Evolutionary conservation across 805 yeast species (phyloP), one percentile per base, ranked within the genome.

Genomic region (Metschnikowia reukaufii): DNA sequence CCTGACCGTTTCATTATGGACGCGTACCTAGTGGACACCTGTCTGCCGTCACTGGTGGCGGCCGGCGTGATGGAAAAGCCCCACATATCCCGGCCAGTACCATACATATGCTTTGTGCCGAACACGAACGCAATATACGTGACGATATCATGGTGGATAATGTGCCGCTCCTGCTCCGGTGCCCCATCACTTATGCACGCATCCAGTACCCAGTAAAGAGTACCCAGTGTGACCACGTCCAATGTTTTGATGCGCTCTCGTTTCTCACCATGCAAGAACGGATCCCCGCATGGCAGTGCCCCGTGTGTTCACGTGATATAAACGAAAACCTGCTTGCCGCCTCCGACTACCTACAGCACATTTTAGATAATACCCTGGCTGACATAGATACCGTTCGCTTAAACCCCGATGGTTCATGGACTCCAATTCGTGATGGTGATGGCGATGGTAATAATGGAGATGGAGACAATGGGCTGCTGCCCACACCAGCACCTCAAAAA

Each of bases 211-310:
- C 99, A 0, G 79, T 82, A 1, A 79, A 88, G 54, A 81, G 96
- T 1, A 66, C 74, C 1, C 70, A 66, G 39, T 94, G 99, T 66
- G 69, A 76, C 30, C 99, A 94, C 65, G 67, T 89, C 13, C 92
- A 87, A 58, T 91, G 98, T 61, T 88, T 91, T 63, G 99, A 94
- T 65, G 91, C 88, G 0, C 63, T 74, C 30, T 79, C 87, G 36
- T 94, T 79, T 60, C 56, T 94, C 8, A 79, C 81, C 58, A 73
- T 90, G 36, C 98, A 92, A 62, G 73, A 74, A 45, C 92, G 86
- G 60, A 80, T 86, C 0, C 86, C 96, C 0, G 79, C 87, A 0
- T 92, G 97, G 97, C 68, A 69, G 42, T 94, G 99, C 60, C 97
- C 97, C 0, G 75, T 88, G 3, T 94, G 99, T 62, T 78, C 78